phyloP scores from a whole-genome alignment of 345 rosid species.

The Gynandropsis gynandra region DNA sequence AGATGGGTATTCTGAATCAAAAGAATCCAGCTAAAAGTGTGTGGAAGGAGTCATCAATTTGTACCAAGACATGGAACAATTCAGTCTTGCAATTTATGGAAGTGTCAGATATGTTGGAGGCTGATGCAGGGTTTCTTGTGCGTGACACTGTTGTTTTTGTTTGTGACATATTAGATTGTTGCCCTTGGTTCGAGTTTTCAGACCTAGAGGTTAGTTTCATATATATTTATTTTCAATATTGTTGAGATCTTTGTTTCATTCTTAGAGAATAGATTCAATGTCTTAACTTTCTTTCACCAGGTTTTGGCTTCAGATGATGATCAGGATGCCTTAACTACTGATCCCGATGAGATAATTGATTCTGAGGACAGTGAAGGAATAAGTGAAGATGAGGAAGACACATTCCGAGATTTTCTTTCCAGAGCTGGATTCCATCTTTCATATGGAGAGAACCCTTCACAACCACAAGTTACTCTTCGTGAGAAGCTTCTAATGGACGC shows the following conservation, averaged over 20 bases:
- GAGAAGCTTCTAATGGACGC: slow-evolving; percentile 98
- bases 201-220: slow-evolving; percentile 62
- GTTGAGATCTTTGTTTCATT: slow-evolving; percentile 19
- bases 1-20: slow-evolving; percentile 96
- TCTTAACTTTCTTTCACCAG: slow-evolving; percentile 36
- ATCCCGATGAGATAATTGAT: slow-evolving; percentile 98
- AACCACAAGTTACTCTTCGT: slow-evolving; percentile 55
- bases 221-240: slow-evolving; percentile 16
- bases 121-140: slow-evolving; percentile 97
- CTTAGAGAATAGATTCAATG: slow-evolving; percentile 7
- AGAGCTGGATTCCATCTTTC: slow-evolving; percentile 97
- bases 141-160: slow-evolving; percentile 98
- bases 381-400: slow-evolving; percentile 97
- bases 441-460: slow-evolving; percentile 84
- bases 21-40: slow-evolving; percentile 88
- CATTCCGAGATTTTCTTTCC: slow-evolving; percentile 89
- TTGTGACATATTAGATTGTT: slow-evolving; percentile 95
- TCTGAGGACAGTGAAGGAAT: slow-evolving; percentile 96
- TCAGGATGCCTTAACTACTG: slow-evolving; percentile 96
- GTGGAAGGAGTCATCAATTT: slow-evolving; percentile 99
- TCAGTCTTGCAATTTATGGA: slow-evolving; percentile 99
- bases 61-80: slow-evolving; percentile 99
- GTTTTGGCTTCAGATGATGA: slow-evolving; percentile 96
- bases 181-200: slow-evolving; percentile 95
- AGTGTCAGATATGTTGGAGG: slow-evolving; percentile 97